phyloP scores from a whole-genome alignment of 1,284 basidiomycete genomes.

The Tausonia pullulans region DNA sequence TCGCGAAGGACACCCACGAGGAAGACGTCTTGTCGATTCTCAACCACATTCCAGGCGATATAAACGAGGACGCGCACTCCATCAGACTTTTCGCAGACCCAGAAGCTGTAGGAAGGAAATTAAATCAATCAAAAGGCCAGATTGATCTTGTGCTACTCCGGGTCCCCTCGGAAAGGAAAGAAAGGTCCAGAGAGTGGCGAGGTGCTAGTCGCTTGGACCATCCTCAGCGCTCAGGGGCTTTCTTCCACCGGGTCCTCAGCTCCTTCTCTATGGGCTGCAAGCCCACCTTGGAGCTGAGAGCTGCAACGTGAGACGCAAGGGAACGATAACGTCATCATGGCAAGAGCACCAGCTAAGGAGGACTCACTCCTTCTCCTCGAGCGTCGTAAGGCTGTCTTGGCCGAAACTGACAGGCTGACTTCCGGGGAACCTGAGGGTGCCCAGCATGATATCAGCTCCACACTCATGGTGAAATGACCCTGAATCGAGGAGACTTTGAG shows the following conservation, averaged over 20 bases:
- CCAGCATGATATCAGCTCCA: neutral
- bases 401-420: conserved; percentile 87
- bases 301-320: conserved; percentile 1
- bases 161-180: neutral
- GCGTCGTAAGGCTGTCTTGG: conserved; percentile 51
- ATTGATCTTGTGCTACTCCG: neutral
- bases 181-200: neutral
- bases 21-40: conserved; percentile 59
- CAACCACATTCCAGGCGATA: conserved; percentile 47
- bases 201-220: too few species aligned
- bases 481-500: neutral
- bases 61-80: conserved; percentile 84
- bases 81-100: conserved; percentile 99
- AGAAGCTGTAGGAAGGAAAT: conserved; percentile 52
- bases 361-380: conserved; percentile 67
- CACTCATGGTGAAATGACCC: neutral
- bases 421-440: conserved; percentile 62
- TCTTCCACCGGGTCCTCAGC: too few species aligned
- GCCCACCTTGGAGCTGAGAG: neutral
- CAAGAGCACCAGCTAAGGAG: neutral
- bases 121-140: neutral
- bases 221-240: too few species aligned
- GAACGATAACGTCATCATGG: neutral
- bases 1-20: conserved; percentile 46
- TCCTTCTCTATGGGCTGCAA: too few species aligned